Conservation (phyloP, 2,329 filamentous ascomycete species). For the Cladosporium colombiae region DNA sequence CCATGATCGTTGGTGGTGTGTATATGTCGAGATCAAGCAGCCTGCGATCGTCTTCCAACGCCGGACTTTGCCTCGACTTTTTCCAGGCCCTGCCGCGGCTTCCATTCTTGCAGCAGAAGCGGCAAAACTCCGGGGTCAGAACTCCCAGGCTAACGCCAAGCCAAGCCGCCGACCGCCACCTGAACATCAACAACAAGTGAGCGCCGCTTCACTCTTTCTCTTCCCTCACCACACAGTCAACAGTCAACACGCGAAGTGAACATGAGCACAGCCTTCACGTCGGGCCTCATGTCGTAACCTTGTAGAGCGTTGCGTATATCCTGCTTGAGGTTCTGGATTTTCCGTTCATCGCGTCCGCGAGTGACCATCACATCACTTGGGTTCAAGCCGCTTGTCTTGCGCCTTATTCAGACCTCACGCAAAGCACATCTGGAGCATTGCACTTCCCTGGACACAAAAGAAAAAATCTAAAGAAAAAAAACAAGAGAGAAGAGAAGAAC, state of each 20-base stretch:
- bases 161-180: slow-evolving; percentile 4
- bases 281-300: slow-evolving; percentile 3
- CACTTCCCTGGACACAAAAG: slow-evolving; percentile 1
- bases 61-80: slow-evolving; percentile 18
- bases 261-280: slow-evolving; percentile 9
- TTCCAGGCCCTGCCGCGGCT: slow-evolving; percentile 16
- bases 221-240: slow-evolving; percentile 2
- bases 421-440: background rate
- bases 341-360: slow-evolving; percentile 6
- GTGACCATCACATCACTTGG: background rate
- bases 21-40: background rate
- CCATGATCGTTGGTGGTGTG: slow-evolving; percentile 22
- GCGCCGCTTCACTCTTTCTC: background rate
- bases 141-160: background rate
- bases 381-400: background rate
- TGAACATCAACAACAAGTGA: background rate
- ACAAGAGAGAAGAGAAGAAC: background rate
- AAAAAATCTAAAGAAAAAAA: background rate
- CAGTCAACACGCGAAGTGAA: slow-evolving; percentile 11
- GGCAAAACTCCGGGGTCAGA: background rate
- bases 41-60: background rate
- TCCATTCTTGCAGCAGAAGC: background rate
- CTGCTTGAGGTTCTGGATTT: slow-evolving; percentile 4
- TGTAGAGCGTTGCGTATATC: slow-evolving; percentile 12
- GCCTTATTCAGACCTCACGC: background rate